phyloP scores from a whole-genome alignment of 1,284 basidiomycete genomes.

The Cryptococcus jaspeensis region DNA sequence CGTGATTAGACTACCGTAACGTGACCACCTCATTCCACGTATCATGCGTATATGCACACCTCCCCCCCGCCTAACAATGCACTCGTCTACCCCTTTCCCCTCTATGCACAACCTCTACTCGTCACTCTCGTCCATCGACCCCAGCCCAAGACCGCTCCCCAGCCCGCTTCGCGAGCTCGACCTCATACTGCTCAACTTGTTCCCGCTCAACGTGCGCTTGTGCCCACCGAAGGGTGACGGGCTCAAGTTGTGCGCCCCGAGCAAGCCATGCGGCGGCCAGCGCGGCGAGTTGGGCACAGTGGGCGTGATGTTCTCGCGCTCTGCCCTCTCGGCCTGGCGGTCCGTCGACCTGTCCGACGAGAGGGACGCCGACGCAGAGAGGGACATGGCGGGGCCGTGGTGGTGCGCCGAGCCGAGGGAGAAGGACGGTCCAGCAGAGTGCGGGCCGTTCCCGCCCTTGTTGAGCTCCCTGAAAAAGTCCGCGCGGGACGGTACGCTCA shows the following conservation, averaged over 20 bases:
- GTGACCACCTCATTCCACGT: too few species aligned
- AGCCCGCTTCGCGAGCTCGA: constrained; percentile 33
- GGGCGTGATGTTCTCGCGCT: constrained; percentile 4
- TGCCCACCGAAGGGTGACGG: constrained; percentile 35
- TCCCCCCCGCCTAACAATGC: too few species aligned
- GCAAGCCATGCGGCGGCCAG: constrained; percentile 27
- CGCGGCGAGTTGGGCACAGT: constrained; percentile 14
- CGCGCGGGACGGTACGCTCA: constrained; percentile 27
- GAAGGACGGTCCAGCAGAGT: constrained; percentile 1
- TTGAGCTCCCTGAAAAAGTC: constrained; percentile 41
- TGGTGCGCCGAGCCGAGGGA: background rate
- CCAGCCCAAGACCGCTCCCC: constrained; percentile 15
- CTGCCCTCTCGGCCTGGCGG: background rate
- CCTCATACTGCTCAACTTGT: constrained; percentile 34
- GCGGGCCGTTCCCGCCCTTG: constrained; percentile 16
- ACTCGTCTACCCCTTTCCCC: too few species aligned
- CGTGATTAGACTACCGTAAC: too few species aligned
- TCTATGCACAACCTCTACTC: constrained; percentile 3
- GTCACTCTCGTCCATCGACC: constrained; percentile 23
- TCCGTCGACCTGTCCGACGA: background rate
- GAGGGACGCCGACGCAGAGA: background rate
- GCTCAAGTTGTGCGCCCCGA: constrained; percentile 29
- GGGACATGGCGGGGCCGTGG: background rate
- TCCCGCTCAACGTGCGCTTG: constrained; percentile 26
- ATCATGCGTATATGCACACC: too few species aligned